These are phyloP conservation scores for Colletotrichum theobromicola DNA, from an alignment of 2,329 filamentous ascomycete species.

Conservation along the genomic window DNA sequence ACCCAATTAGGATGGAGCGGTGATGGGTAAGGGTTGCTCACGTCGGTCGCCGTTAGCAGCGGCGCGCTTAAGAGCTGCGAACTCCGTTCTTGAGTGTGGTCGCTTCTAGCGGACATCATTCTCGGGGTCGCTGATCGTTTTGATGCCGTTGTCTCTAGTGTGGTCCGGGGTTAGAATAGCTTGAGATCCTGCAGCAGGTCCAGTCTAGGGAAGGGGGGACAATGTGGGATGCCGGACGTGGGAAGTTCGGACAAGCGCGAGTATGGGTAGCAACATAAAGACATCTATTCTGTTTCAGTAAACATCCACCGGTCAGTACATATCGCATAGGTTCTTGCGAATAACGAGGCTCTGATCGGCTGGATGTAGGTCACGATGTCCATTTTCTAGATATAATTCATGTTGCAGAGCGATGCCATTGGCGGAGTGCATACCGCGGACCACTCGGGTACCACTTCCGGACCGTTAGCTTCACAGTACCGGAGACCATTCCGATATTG, in stretches of 20 bases:
- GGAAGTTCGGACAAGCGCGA: neutral
- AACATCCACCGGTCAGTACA: neutral
- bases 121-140: neutral
- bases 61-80: neutral
- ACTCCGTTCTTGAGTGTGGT: neutral
- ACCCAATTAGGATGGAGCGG: neutral
- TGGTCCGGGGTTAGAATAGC: neutral
- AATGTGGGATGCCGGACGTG: neutral
- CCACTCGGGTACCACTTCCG: neutral
- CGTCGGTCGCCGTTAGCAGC: neutral
- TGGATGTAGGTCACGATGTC: neutral
- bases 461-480: neutral
- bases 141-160: neutral
- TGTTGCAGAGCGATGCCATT: neutral
- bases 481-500: neutral
- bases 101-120: neutral
- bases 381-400: neutral
- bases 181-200: neutral
- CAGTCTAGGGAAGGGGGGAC: neutral
- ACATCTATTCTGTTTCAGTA: fast-evolving
- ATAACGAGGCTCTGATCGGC: neutral
- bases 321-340: neutral
- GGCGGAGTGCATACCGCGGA: neutral
- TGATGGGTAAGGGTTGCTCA: constrained; percentile 1
- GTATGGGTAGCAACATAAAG: neutral